Evolutionary conservation across 2,329 filamentous ascomycete genomes (phyloP), one percentile per base, ranked within the genome.

Genomic region (Aureobasidium vineae): DNA sequence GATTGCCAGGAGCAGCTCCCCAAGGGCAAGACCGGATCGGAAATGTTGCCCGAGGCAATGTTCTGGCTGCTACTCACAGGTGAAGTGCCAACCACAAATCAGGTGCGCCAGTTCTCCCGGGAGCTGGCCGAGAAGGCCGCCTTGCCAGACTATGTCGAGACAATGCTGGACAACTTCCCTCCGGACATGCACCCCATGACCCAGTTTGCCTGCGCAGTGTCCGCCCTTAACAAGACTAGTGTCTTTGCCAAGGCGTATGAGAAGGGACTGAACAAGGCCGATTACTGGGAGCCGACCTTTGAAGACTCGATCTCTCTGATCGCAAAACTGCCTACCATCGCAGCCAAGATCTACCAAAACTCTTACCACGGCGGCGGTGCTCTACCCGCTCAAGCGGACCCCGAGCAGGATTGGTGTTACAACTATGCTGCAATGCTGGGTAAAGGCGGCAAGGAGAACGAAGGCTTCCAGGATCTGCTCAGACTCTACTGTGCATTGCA

Each of bases 21-120:
- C 10, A 98, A 97, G 84, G 95, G 94, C 72, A 92, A 86, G 68
- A 87, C 90, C 2, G 92, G 94, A 73, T 96, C 92, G 6, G 94
- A 98, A 81, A 99, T 98, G 95, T 86, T 98, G 15, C 95, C 95
- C 56, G 95, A 99, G 80, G 88, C 94, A 79, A 99, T 99, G 95
- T 99, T 99, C 85, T 99, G 95, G 95, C 87, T 98, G 49, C 87
- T 99, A 60, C 84, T 99, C 72, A 99, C 95, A 11, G 95, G 95
- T 68, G 85, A 96, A 79, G 90, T 98, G 26, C 95, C 95, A 28
- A 91, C 90, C 1, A 89, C 88, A 26, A 82, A 82, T 69, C 95
- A 99, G 79, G 87, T 95, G 69, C 90, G 94, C 73, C 83, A 81
- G 52, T 88, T 99, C 73, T 96, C 92, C 54, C 86, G 88, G 67